Base-by-base conservation (phyloP, 495 filamentous ascomycete species). In the Penicillium daleae region DNA sequence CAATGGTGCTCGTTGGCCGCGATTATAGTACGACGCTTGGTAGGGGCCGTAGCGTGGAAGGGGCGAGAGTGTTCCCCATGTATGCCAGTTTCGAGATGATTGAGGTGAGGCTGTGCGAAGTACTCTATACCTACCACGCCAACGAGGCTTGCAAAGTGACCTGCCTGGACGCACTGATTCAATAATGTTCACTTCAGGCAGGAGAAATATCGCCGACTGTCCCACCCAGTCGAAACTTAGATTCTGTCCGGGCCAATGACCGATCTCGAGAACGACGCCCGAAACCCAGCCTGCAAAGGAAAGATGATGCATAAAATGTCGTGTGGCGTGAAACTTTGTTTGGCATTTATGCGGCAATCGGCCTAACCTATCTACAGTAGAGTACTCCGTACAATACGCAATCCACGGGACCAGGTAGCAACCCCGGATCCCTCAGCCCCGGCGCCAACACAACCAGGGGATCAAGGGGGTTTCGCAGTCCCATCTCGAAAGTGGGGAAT, bases 151-250 rank as follows among this genome's bases (percentile, higher is more conserved):
- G 4, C 22, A 21, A 48, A 27, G 22, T 50, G 24, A 46, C 7
- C 10, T 24, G 19, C 8, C 21, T 22, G 3, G 19, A 21, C 19
- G n/a, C n/a, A 0, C 6, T 21, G 5, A 42, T 42, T 24, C 42
- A 46, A 46, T 46, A 22, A 12, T 24, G 2, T 0, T 21, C 42
- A 1, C 24, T 24, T 24, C 42, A 22, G 10, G 46, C 46, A 50
- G 46, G 13, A 50, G 46, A 50, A 39, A 59, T 50, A 57, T 66
- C 57, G 27, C 52, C 64, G 60, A 63, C 44, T 39, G 57, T 61
- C 44, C 58, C 53, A 57, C 63, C 59, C 50, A 39, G 51, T 60
- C 64, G 56, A 66, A 66, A 66, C 56, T 22, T 62, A 56, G 64
- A 65, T 61, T 29, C 9, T 33, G 29, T 54, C 31, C 35, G 17